Evolutionary conservation across 2,329 filamentous ascomycete genomes (phyloP).

Genomic region (Ophiostoma australiae): DNA sequence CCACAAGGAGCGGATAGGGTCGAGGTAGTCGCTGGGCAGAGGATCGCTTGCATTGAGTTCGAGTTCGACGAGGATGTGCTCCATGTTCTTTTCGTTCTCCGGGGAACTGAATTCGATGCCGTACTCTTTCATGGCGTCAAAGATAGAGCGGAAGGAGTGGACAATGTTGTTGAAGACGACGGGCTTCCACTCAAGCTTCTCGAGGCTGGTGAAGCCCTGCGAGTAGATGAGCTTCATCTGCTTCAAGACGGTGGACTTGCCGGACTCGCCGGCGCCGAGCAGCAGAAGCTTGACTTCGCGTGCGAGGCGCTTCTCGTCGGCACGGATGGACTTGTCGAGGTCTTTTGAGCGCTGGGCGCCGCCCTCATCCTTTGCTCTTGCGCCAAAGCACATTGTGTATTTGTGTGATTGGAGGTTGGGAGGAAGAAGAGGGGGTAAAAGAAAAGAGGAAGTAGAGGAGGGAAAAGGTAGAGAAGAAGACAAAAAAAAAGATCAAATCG

Average conservation of each 20-base stretch:
- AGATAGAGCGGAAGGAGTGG: constrained; percentile 83
- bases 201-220: constrained; percentile 81
- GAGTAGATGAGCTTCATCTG: constrained; percentile 99
- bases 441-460: background rate
- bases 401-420: background rate
- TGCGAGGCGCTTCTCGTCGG: constrained; percentile 80
- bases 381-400: constrained; percentile 60
- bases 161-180: constrained; percentile 95
- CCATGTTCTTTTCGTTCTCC: constrained; percentile 76
- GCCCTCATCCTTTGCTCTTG: constrained; percentile 48
- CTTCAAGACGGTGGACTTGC: constrained; percentile 95
- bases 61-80: constrained; percentile 69
- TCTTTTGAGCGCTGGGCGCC: constrained; percentile 59
- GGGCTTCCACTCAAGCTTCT: constrained; percentile 88
- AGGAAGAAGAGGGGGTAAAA: background rate
- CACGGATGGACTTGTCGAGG: constrained; percentile 79
- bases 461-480: background rate
- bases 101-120: constrained; percentile 71
- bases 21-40: constrained; percentile 71
- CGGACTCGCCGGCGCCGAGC: constrained; percentile 83
- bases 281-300: constrained; percentile 91
- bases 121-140: constrained; percentile 86
- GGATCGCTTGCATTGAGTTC: constrained; percentile 79
- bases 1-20: constrained; percentile 83
- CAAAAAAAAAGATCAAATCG: background rate